Evolutionary conservation across 2,329 filamentous ascomycete genomes (phyloP).

Genomic region (Knoxdaviesia proteae): DNA sequence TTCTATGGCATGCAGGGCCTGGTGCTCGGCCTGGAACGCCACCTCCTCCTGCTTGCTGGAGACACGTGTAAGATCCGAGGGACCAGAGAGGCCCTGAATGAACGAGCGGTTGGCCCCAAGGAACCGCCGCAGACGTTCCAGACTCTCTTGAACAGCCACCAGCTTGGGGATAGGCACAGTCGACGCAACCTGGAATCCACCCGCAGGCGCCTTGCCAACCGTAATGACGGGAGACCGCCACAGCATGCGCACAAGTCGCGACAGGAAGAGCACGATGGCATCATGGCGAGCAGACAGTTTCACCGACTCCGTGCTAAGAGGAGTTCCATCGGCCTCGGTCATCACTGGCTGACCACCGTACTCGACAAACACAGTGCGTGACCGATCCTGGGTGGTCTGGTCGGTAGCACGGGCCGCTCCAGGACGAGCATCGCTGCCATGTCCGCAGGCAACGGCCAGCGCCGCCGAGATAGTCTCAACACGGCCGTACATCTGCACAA

Average conservation of each 20-base stretch:
- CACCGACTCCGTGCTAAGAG: constrained; percentile 60
- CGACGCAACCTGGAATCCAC: constrained; percentile 42
- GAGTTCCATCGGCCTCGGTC: constrained; percentile 53
- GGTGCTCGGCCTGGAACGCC: constrained; percentile 81
- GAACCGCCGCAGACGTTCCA: constrained; percentile 63
- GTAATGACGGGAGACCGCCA: constrained; percentile 66
- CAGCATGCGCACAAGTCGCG: constrained; percentile 67
- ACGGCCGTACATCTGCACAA: constrained; percentile 70
- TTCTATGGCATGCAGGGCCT: constrained; percentile 70
- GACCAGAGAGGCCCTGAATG: constrained; percentile 84
- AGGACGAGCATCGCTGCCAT: constrained; percentile 55
- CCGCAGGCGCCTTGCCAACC: constrained; percentile 26
- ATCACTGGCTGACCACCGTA: constrained; percentile 74
- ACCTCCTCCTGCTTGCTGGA: constrained; percentile 77
- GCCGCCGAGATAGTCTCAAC: constrained; percentile 80
- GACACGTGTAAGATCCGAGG: constrained; percentile 60
- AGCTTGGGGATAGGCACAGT: constrained; percentile 50
- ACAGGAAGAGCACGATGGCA: constrained; percentile 71
- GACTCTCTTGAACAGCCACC: constrained; percentile 54
- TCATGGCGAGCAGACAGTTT: constrained; percentile 75
- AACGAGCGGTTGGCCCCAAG: constrained; percentile 72
- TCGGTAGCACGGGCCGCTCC: constrained; percentile 63
- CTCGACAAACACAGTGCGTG: constrained; percentile 74
- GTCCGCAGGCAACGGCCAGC: constrained; percentile 82
- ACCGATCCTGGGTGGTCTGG: constrained; percentile 66